Conservation (phyloP, 352 stramenopile species). For the Elongisporangium senticosum region DNA sequence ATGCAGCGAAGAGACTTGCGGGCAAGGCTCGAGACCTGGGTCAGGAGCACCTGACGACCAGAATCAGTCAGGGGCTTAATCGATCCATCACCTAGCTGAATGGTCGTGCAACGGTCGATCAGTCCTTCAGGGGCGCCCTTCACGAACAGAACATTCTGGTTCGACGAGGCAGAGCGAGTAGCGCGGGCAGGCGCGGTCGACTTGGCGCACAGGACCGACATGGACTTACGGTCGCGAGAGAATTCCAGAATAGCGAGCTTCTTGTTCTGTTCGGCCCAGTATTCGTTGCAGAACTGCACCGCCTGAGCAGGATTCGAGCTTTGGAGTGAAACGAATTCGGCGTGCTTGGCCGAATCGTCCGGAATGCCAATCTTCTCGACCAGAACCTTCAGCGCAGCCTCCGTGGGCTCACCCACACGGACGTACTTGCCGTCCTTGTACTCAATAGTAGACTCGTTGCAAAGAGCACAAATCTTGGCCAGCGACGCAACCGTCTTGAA, state of each 20-base stretch:
- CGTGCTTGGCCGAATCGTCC: conserved; percentile 54
- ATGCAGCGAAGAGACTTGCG: conserved; percentile 94
- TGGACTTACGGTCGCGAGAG: conserved; percentile 96
- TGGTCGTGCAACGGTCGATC: conserved; percentile 92
- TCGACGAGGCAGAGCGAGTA: conserved; percentile 54
- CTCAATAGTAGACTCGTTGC: conserved; percentile 95
- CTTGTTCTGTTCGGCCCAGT: conserved; percentile 76
- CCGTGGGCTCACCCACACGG: conserved; percentile 94
- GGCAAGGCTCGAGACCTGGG: conserved; percentile 89
- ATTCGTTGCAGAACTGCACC: conserved; percentile 81
- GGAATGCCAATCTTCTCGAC: conserved; percentile 93
- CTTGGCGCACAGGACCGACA: conserved; percentile 93
- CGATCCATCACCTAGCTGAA: conserved; percentile 91
- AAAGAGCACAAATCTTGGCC: conserved; percentile 91
- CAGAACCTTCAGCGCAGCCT: conserved; percentile 94
- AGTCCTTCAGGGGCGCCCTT: conserved; percentile 98
- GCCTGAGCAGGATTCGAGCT: conserved; percentile 59
- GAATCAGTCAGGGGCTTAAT: conserved; percentile 90
- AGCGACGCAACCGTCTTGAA: conserved; percentile 82
- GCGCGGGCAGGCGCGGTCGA: conserved; percentile 24
- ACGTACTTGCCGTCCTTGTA: conserved; percentile 86
- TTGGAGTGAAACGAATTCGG: conserved; percentile 50
- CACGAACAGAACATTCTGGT: conserved; percentile 94
- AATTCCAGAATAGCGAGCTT: conserved; percentile 95
- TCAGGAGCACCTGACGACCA: conserved; percentile 83